Conservation (phyloP, 148 eudicot species). For the Oxyria digyna region DNA sequence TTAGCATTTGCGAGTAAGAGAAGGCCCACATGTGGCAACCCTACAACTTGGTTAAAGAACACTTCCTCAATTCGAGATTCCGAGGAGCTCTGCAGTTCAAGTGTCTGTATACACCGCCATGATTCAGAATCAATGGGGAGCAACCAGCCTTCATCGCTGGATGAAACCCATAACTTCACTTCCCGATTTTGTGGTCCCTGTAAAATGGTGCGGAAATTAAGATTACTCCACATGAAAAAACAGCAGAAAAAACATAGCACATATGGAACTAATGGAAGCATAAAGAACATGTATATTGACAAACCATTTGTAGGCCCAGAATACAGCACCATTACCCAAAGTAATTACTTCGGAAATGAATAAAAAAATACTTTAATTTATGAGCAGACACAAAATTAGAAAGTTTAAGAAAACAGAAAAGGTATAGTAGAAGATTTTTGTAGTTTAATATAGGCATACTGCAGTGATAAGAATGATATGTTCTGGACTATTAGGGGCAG, state of each 20-base stretch:
- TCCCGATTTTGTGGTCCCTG: slow-evolving; percentile 91
- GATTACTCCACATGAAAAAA: no score
- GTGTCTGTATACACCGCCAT: slow-evolving; percentile 80
- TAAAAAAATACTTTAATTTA: no score
- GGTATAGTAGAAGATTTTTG: no score
- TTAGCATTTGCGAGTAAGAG: slow-evolving; percentile 89
- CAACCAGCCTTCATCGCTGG: slow-evolving; percentile 97
- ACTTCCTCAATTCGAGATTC: slow-evolving; percentile 46
- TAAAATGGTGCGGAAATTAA: slow-evolving; percentile 2
- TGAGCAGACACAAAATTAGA: no score
- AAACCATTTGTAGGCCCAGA: no score
- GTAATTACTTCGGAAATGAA: no score
- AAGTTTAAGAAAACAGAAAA: no score
- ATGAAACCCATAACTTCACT: slow-evolving; percentile 78
- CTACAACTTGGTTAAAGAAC: slow-evolving; percentile 85
- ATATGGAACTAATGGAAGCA: no score
- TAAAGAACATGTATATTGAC: no score
- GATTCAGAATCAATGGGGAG: slow-evolving; percentile 93
- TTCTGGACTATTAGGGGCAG: slow-evolving; percentile 79
- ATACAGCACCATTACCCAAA: no score
- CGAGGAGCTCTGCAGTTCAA: slow-evolving; percentile 67
- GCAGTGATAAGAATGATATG: slow-evolving; percentile 88
- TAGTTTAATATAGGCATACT: slow-evolving; percentile 27
- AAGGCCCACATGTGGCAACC: slow-evolving; percentile 75
- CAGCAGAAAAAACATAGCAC: no score